Base-by-base conservation (phyloP, 345 rosid species). In the Lumnitzera littorea region DNA sequence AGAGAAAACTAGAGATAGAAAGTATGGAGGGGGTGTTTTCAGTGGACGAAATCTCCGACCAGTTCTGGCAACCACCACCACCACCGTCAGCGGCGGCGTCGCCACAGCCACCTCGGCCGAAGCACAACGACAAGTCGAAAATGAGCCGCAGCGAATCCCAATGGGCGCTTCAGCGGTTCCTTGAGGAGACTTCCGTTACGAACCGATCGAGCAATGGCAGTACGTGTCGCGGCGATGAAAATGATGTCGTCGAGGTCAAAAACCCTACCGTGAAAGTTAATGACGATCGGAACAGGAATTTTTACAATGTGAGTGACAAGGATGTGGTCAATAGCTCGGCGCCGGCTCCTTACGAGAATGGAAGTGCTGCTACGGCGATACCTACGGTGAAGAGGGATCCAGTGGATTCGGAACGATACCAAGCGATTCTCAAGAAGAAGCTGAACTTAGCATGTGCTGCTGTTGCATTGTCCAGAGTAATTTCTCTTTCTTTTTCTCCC, bases 151-250 rank as follows among this genome's bases (percentile, higher is more conserved):
- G 95, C 67, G 72, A 66, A 14, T 88, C 97, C 1, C 95, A 86
- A 51, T 86, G 97, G 95, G 95, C 91, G 54, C 75, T 94, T 14
- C 87, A 86, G 61, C 79, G 75, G 12, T 82, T 81, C 74, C 73
- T 90, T 4, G 83, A 70, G 49, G 91, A 84, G 57, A 67, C 80
- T 51, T 41, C 58, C 70, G 59, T 68, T 62, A 51, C 72, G 43
- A 36, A 36, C 7, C 43, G 43, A 36, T 36, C 66, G 62, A 54
- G 51, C 55, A 56, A 52, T 47, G 63, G 52, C 50, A 71, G 25
- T 55, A 62, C 25, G 60, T 64, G 36, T 57, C 49, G 54, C 41
- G 62, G 51, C 57, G 66, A 64, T 5, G 69, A 72, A 25, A 65
- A 65, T 46, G 72, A 57, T 3, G 75, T 68, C 53, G 62, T 70